Base-by-base conservation (phyloP, 1,139 yeast species). In the Hanseniaspora gamundiae region DNA sequence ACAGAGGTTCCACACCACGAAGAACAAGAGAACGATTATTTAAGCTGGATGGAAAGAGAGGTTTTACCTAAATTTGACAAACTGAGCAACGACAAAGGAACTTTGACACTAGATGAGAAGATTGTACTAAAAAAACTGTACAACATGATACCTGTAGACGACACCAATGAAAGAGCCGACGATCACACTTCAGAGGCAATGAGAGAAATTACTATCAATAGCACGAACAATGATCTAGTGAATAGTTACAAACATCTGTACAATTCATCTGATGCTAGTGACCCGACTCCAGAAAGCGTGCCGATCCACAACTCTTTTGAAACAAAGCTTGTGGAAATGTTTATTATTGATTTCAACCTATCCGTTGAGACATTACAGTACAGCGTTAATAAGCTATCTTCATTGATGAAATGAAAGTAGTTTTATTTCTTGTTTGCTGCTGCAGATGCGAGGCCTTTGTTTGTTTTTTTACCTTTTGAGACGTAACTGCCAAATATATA, bases 41-140 rank as follows among this genome's bases (percentile, higher is more conserved):
- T 60, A 27, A 49, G 52, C 36, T 59, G 62, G 62, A 40, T 58
- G 9, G 57, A 60, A 33, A 36, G 47, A 7, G 42, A 45, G 11
- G 54, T 55, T 38, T 45, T 57, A 22, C 52, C 54, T 1, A 39
- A 44, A 11, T 33, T 45, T n/a, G 35, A 39, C 14, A 49, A 44
- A 4, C 31, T 31, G 19, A 48, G 48, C 30, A 38, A 2, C 5
- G 36, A 33, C 22, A 33, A 11, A 3, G 36, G 35, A 11, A 44
- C 36, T 21, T 38, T 50, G 20, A 48, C 51, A 9, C 51, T 59
- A 35, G 64, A 60, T 47, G 54, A 58, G 33, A 52, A 47, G 35
- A 60, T 60, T 39, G 61, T 59, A 20, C 48, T 46, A 31, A 51
- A 58, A 40, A 57, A 56, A 45, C 51, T 60, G 20, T 48, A 54